Conservation (phyloP, 2,329 filamentous ascomycete species). For the Clarireedia monteithiana region DNA sequence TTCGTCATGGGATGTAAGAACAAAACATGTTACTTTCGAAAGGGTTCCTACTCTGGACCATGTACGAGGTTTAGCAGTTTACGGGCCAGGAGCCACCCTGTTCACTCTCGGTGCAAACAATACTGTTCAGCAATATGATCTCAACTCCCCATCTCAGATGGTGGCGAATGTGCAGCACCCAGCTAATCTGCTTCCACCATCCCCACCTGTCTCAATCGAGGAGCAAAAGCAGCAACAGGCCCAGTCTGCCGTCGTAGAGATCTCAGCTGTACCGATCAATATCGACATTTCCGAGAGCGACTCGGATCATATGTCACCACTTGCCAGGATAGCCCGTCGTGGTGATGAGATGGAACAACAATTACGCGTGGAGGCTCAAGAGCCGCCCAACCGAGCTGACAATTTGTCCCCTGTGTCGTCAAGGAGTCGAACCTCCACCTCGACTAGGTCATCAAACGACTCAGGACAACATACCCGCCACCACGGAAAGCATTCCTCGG, state of each 20-base stretch:
- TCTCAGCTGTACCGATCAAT: conserved; percentile 47
- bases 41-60: conserved; percentile 77
- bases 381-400: conserved; percentile 25
- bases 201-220: conserved; percentile 73
- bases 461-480: conserved; percentile 38
- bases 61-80: conserved; percentile 75
- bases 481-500: conserved; percentile 25
- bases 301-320: conserved; percentile 66
- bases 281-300: conserved; percentile 64
- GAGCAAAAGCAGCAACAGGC: conserved; percentile 46
- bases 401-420: conserved; percentile 29
- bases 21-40: conserved; percentile 92
- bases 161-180: conserved; percentile 84
- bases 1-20: conserved; percentile 92
- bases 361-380: conserved; percentile 10
- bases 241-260: conserved; percentile 18
- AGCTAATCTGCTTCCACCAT: conserved; percentile 69
- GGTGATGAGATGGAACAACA: conserved; percentile 39
- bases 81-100: conserved; percentile 81
- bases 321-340: conserved; percentile 67
- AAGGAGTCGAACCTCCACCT: conserved; percentile 31
- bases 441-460: conserved; percentile 46
- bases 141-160: conserved; percentile 73
- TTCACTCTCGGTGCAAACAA: conserved; percentile 86
- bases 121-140: conserved; percentile 89